phyloP scores from a whole-genome alignment of 257 asterid species.

The Salvia hispanica region DNA sequence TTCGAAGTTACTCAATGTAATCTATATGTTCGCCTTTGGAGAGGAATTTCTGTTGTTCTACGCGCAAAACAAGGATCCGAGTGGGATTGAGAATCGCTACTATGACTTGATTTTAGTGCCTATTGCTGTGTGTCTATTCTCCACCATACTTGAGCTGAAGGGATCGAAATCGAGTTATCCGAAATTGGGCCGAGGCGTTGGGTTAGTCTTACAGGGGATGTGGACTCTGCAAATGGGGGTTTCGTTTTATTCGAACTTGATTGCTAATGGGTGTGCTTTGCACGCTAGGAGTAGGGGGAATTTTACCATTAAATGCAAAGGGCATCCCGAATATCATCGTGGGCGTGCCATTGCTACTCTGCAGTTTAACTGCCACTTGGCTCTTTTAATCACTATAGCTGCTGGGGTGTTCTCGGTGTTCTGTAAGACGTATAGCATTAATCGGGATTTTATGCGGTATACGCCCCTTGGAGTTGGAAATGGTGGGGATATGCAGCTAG shows the following conservation, averaged over 20 bases:
- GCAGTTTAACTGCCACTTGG: constrained; percentile 91
- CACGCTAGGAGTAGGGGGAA: constrained; percentile 81
- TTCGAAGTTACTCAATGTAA: constrained; percentile 46
- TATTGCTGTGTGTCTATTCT: constrained; percentile 64
- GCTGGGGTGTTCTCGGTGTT: constrained; percentile 52
- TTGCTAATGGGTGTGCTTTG: constrained; percentile 73
- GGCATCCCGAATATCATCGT: constrained; percentile 82
- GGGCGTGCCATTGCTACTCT: constrained; percentile 89
- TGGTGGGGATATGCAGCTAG: constrained; percentile 49
- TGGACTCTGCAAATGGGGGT: constrained; percentile 97
- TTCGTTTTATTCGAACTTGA: constrained; percentile 72
- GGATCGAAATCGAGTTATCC: constrained; percentile 55
- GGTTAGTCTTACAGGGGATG: constrained; percentile 74
- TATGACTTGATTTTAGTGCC: constrained; percentile 78
- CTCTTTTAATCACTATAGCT: constrained; percentile 56
- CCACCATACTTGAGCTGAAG: constrained; percentile 69
- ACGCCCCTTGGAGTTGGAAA: constrained; percentile 69
- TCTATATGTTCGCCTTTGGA: constrained; percentile 71
- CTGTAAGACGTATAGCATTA: constrained; percentile 57
- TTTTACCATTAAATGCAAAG: constrained; percentile 81
- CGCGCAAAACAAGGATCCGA: constrained; percentile 69
- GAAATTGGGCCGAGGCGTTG: constrained; percentile 70
- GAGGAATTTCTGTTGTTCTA: constrained; percentile 81
- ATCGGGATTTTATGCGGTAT: constrained; percentile 48
- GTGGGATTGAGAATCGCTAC: constrained; percentile 86